These are phyloP conservation scores for Aspergillus nidulans DNA, from an alignment of 495 filamentous ascomycete species.

Conservation along the genomic window DNA sequence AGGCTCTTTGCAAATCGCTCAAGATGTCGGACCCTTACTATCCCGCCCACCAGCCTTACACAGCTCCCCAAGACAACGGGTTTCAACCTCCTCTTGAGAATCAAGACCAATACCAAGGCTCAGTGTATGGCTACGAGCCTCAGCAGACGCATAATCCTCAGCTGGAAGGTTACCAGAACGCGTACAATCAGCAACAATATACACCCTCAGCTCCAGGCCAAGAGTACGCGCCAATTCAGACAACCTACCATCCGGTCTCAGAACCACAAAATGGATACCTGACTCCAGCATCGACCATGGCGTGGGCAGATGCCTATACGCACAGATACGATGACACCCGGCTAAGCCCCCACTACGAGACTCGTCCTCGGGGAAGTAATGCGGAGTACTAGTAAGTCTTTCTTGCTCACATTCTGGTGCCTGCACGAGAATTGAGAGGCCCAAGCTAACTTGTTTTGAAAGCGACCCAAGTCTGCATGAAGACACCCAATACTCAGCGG, in stretches of 20 bases:
- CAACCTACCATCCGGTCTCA: slow-evolving; percentile 1
- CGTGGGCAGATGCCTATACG: not conserved
- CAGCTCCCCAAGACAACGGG: not conserved
- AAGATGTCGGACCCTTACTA: slow-evolving; percentile 17
- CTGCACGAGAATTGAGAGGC: not conserved
- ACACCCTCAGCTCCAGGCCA: not conserved
- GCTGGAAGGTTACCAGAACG: slow-evolving; percentile 2
- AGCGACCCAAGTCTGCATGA: not conserved
- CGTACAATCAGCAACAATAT: slow-evolving; percentile 12
- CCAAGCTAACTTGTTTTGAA: not conserved
- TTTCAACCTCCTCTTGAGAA: slow-evolving; percentile 14
- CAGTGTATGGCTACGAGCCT: slow-evolving; percentile 15
- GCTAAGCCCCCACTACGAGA: slow-evolving; percentile 12
- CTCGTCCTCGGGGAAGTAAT: slow-evolving; percentile 14
- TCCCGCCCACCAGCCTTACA: slow-evolving; percentile 6
- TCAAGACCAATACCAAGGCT: slow-evolving; percentile 10
- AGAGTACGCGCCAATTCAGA: not conserved
- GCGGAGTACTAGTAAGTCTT: slow-evolving; percentile 22
- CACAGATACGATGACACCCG: slow-evolving; percentile 1
- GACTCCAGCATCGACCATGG: not conserved
- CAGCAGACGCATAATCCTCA: slow-evolving; percentile 6
- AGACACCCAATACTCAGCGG: not conserved
- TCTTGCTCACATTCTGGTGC: not conserved
- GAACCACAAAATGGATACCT: slow-evolving; percentile 4
- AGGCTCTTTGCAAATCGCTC: not conserved